Evolutionary conservation across 768 basidiomycete species (phyloP).

Genomic region (Leccinellum rugosiceps): DNA sequence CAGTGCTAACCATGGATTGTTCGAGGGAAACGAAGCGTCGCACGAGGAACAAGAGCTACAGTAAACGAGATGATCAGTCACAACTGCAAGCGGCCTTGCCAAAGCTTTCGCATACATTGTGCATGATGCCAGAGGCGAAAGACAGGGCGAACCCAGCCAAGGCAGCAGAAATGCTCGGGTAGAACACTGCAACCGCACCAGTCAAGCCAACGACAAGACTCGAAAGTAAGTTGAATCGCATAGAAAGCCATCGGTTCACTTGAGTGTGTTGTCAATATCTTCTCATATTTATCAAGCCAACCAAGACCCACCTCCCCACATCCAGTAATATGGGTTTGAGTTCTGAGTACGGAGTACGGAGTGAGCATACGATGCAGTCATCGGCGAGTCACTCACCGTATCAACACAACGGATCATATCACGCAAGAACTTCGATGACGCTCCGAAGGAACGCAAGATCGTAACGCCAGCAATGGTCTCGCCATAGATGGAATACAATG

Average conservation of each 20-base stretch:
- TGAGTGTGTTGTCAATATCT: constrained; percentile 7
- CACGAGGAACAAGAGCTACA: constrained; percentile 62
- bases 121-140: constrained; percentile 74
- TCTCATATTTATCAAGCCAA: neutral
- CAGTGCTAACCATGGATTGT: constrained; percentile 76
- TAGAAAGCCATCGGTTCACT: constrained; percentile 91
- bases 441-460: constrained; percentile 80
- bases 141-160: constrained; percentile 84
- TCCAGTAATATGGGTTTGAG: constrained; percentile 82
- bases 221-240: constrained; percentile 83
- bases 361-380: neutral
- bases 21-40: constrained; percentile 84
- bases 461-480: constrained; percentile 51
- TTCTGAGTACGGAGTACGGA: constrained; percentile 35
- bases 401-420: constrained; percentile 84
- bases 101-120: constrained; percentile 43
- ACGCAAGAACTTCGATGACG: constrained; percentile 78
- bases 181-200: constrained; percentile 60
- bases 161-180: constrained; percentile 73
- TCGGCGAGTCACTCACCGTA: constrained; percentile 47
- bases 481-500: constrained; percentile 45
- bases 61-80: constrained; percentile 16
- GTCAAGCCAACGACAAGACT: constrained; percentile 70
- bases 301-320: constrained; percentile 68
- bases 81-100: neutral